phyloP scores from a whole-genome alignment of 1,284 basidiomycete species.

The Somion occarium region DNA sequence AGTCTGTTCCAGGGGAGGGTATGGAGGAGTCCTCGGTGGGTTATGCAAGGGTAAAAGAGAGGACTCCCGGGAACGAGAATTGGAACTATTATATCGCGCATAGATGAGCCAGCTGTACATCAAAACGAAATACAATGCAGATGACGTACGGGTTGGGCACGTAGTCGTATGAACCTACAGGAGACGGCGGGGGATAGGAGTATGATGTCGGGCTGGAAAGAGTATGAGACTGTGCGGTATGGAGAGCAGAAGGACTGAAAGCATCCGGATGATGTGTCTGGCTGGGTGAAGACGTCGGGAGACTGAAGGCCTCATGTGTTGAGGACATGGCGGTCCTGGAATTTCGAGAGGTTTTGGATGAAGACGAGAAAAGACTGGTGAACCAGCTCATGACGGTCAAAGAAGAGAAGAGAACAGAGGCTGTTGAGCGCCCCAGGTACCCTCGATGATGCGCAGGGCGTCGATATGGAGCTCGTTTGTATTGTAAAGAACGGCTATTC shows the following conservation, averaged over 20 bases:
- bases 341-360: conserved; percentile 39
- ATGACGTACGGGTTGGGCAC: conserved; percentile 53
- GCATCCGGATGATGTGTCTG: conserved; percentile 49
- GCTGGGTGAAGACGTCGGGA: conserved; percentile 65
- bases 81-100: conserved; percentile 19
- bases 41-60: conserved; percentile 66
- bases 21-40: conserved; percentile 43
- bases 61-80: conserved; percentile 39
- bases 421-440: background rate
- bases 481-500: too few relatives aligned
- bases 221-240: conserved; percentile 28
- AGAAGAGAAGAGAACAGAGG: conserved; percentile 3
- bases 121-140: conserved; percentile 10
- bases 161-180: conserved; percentile 48
- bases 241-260: conserved; percentile 49
- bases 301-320: conserved; percentile 76
- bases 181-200: conserved; percentile 69
- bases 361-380: conserved; percentile 52
- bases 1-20: conserved; percentile 73
- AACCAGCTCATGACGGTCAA: conserved; percentile 62
- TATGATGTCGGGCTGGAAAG: conserved; percentile 44
- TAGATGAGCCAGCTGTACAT: conserved; percentile 14
- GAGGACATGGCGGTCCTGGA: conserved; percentile 59
- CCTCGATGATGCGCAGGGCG: background rate
- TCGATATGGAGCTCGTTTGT: too few relatives aligned